Evolutionary conservation across 2,329 filamentous ascomycete species (phyloP).

Genomic region (Ambrosiella cleistominuta): DNA sequence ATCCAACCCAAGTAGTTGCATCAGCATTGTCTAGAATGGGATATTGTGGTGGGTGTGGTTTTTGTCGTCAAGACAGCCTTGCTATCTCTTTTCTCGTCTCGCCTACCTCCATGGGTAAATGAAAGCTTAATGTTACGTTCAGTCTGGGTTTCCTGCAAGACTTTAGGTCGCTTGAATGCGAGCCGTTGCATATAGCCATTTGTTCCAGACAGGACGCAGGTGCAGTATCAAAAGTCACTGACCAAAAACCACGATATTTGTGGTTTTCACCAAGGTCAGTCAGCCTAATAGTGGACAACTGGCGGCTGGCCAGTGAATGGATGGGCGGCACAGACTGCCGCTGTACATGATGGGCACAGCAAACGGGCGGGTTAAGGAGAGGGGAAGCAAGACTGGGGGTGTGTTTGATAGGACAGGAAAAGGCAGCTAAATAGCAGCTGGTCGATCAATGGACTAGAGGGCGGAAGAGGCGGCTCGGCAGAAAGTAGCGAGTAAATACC

Average conservation of each 20-base stretch:
- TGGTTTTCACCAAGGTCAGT: neutral
- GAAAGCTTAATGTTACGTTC: neutral
- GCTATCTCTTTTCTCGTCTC: conserved; percentile 5
- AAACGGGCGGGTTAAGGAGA: neutral
- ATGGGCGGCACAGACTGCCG: conserved; percentile 4
- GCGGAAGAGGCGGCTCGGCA: neutral
- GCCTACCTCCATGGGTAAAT: neutral
- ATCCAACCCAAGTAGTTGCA: too few relatives aligned
- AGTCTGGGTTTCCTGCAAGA: neutral
- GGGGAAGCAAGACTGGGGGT: neutral
- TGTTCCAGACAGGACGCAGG: too few relatives aligned
- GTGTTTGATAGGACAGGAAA: neutral
- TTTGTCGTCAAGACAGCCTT: neutral
- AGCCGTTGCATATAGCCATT: too few relatives aligned
- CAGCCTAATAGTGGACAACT: neutral
- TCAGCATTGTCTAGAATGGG: too few relatives aligned
- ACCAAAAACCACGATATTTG: neutral
- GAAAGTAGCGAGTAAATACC: conserved; percentile 3
- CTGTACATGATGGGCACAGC: conserved; percentile 5
- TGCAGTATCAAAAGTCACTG: too few relatives aligned
- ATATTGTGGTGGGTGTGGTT: neutral
- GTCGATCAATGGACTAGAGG: neutral
- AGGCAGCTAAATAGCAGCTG: conserved; percentile 4
- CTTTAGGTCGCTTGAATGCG: too few relatives aligned
- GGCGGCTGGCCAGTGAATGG: neutral